Base-by-base conservation (phyloP, 139 green algal species). In the Gonium pectorale region DNA sequence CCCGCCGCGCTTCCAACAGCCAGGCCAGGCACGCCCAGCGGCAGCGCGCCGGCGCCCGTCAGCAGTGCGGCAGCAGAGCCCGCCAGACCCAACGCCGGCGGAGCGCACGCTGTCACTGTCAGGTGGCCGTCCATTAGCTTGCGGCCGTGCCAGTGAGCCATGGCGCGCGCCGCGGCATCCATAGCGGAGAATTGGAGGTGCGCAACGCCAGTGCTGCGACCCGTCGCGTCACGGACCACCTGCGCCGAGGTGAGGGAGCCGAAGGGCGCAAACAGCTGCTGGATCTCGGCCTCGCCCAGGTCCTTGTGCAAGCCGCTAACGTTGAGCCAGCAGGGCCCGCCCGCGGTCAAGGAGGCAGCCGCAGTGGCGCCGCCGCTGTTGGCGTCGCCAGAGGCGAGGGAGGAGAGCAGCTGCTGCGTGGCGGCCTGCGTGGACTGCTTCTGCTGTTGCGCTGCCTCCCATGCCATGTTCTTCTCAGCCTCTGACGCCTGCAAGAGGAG, bases 381-480 rank as follows among this genome's bases (percentile, higher is more conserved):
- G n/a, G n/a, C n/a, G n/a, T n/a, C n/a, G n/a, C n/a, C n/a, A 24
- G 38, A 44, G 22, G 67, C 22, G 7, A 73, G 13, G 11, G 67
- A 37, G 5, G 24, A 17, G 7, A 73, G 67, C 38, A 73, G 67
- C 40, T 73, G 67, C 67, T 73, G 67, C 26, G 38, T 33, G 4
- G 67, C 67, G 8, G 43, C 51, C 78, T 90, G 81, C 26, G 38
- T 21, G 37, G 82, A 87, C 72, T 90, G 80, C 85, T 96, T 93
- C 33, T 91, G 85, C 35, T 86, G 81, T 81, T 94, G 88, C 88
- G 95, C 90, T 0, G 92, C 93, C 79, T 99, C 95, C 96, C 96
- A 99, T n/a, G 95, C 94, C 71, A 99, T 70, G 86, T 99, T 99
- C 92, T 99, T 98, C 90, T 98, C 95, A 0, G 94, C 94, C 81